phyloP scores from a whole-genome alignment of 2,329 filamentous ascomycete species.

The Penicillium glabrum region DNA sequence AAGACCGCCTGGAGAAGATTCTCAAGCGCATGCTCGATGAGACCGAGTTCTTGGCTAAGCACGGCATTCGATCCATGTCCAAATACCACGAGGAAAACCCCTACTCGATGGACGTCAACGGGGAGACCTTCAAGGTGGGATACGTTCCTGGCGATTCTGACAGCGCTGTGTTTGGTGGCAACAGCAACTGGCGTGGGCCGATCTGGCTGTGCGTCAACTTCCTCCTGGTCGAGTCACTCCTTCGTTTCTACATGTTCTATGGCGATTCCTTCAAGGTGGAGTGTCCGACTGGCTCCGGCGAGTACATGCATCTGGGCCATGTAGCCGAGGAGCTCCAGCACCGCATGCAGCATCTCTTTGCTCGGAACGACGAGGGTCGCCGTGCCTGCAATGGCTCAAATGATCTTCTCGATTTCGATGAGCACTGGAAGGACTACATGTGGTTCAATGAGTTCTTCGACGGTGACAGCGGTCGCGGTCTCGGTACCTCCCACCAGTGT shows the following conservation, averaged over 20 bases:
- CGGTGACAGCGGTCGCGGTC: slow-evolving; percentile 81
- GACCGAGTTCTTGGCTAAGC: slow-evolving; percentile 84
- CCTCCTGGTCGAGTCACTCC: slow-evolving; percentile 87
- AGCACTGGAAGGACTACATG: slow-evolving; percentile 87
- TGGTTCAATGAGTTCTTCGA: slow-evolving; percentile 99
- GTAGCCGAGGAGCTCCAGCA: slow-evolving; percentile 95
- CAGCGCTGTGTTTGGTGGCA: slow-evolving; percentile 90
- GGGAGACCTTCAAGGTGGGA: slow-evolving; percentile 79
- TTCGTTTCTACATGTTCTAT: slow-evolving; percentile 95
- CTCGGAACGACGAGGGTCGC: slow-evolving; percentile 77
- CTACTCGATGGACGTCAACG: slow-evolving; percentile 93
- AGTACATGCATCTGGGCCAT: slow-evolving; percentile 93
- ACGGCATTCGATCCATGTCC: slow-evolving; percentile 88
- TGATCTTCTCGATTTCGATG: slow-evolving; percentile 84
- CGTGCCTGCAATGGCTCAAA: slow-evolving; percentile 85
- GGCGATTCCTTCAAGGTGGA: slow-evolving; percentile 85
- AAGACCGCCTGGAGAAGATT: slow-evolving; percentile 86
- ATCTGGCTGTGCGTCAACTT: slow-evolving; percentile 98
- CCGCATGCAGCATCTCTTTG: slow-evolving; percentile 87
- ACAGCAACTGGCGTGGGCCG: slow-evolving; percentile 96
- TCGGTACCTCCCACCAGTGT: slow-evolving; percentile 91
- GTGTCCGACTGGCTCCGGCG: slow-evolving; percentile 88
- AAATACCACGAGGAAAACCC: slow-evolving; percentile 89
- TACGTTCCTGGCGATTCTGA: slow-evolving; percentile 97
- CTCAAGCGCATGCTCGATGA: slow-evolving; percentile 90